Evolutionary conservation across 2,329 filamentous ascomycete genomes (phyloP).

Genomic region (Fusarium setosum): DNA sequence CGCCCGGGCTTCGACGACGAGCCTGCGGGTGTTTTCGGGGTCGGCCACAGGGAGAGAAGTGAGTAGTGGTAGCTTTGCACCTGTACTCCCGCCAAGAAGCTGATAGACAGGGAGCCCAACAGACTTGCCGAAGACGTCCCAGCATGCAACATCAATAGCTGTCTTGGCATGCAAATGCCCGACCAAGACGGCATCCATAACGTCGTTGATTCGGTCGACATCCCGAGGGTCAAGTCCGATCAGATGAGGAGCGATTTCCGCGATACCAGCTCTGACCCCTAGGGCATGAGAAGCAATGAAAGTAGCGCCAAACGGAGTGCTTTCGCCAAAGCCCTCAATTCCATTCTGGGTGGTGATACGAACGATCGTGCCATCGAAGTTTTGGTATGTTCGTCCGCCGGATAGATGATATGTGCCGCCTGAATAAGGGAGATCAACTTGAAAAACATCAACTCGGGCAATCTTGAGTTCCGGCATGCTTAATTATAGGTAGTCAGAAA

Average conservation of each 20-base stretch:
- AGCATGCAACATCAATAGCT: slow-evolving; percentile 9
- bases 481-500: no score
- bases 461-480: slow-evolving; percentile 19
- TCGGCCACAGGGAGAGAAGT: slow-evolving; percentile 9
- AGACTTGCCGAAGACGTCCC: slow-evolving; percentile 15
- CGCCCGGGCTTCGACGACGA: neutral
- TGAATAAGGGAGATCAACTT: slow-evolving; percentile 9
- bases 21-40: slow-evolving; percentile 3
- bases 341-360: slow-evolving; percentile 17
- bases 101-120: slow-evolving; percentile 10
- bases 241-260: slow-evolving; percentile 9
- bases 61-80: slow-evolving; percentile 5
- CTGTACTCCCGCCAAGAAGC: slow-evolving; percentile 12
- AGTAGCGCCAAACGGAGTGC: slow-evolving; percentile 10
- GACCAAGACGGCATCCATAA: slow-evolving; percentile 15
- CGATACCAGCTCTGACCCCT: slow-evolving; percentile 8
- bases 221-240: slow-evolving; percentile 15
- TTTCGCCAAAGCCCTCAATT: slow-evolving; percentile 17
- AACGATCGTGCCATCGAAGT: slow-evolving; percentile 14
- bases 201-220: slow-evolving; percentile 17
- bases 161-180: slow-evolving; percentile 10
- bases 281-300: slow-evolving; percentile 12
- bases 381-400: neutral
- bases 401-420: slow-evolving; percentile 14
- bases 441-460: slow-evolving; percentile 12